phyloP scores from a whole-genome alignment of 2,329 filamentous ascomycete genomes.

The Colletotrichum sp. region DNA sequence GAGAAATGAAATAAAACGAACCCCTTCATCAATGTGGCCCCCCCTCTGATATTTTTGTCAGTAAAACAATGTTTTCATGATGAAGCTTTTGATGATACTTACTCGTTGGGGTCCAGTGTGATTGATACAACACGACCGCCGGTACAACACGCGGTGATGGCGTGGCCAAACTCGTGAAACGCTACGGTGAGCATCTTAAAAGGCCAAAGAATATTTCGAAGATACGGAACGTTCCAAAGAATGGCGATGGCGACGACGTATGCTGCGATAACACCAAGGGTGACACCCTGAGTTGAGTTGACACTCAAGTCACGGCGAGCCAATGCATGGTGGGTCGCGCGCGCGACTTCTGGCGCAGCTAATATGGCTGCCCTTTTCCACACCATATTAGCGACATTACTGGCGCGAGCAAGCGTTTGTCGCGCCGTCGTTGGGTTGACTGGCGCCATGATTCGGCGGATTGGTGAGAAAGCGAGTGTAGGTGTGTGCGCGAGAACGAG shows the following conservation, averaged over 20 bases:
- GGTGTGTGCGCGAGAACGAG: neutral
- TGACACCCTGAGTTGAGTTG: constrained; percentile 73
- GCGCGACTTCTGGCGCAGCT: neutral
- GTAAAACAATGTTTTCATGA: neutral
- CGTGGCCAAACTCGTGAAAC: constrained; percentile 82
- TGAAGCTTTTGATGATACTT: neutral
- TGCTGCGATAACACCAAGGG: constrained; percentile 72
- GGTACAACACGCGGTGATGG: constrained; percentile 73
- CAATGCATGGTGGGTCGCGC: constrained; percentile 31
- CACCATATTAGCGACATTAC: neutral
- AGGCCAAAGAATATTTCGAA: constrained; percentile 78
- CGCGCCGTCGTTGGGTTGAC: constrained; percentile 11
- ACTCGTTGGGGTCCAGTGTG: constrained; percentile 73
- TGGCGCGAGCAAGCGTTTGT: constrained; percentile 8
- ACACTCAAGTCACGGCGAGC: constrained; percentile 60
- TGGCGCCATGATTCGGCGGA: neutral
- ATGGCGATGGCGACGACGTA: constrained; percentile 76
- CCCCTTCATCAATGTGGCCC: constrained; percentile 74
- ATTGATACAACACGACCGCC: constrained; percentile 78
- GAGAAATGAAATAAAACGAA: neutral
- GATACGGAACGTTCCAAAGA: constrained; percentile 80
- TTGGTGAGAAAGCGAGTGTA: neutral
- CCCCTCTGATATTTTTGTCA: constrained; percentile 31
- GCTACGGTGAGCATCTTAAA: constrained; percentile 89
- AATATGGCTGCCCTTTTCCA: constrained; percentile 7